These are phyloP conservation scores for Exophiala alcalophila DNA, from an alignment of 2,329 filamentous ascomycete species.

Conservation along the genomic window DNA sequence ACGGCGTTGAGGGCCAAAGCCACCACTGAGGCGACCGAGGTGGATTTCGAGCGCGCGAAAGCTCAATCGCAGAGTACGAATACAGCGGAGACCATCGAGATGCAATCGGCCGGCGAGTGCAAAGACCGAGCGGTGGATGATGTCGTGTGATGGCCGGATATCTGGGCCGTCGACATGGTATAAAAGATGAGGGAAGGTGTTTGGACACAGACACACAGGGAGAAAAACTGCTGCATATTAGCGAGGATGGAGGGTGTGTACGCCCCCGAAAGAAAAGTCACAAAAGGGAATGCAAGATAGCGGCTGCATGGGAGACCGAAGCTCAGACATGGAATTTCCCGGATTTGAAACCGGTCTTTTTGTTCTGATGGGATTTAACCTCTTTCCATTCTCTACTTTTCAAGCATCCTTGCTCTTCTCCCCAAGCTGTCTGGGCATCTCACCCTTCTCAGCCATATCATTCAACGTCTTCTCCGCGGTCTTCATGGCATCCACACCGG, in stretches of 20 bases:
- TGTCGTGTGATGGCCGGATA: slow-evolving; percentile 6
- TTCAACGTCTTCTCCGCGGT: slow-evolving; percentile 33
- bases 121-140: slow-evolving; percentile 9
- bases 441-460: slow-evolving; percentile 32
- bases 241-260: slow-evolving; percentile 8
- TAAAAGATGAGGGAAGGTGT: too few species aligned
- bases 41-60: slow-evolving; percentile 21
- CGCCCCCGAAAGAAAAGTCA: too few species aligned
- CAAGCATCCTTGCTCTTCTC: slow-evolving; percentile 26
- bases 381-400: neutral
- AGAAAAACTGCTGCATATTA: slow-evolving; percentile 18
- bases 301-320: neutral
- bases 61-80: slow-evolving; percentile 18
- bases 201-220: too few species aligned
- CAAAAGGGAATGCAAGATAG: neutral
- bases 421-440: slow-evolving; percentile 27
- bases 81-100: slow-evolving; percentile 7
- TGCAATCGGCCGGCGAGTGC: slow-evolving; percentile 43
- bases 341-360: too few species aligned
- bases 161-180: too few species aligned
- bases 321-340: neutral
- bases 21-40: slow-evolving; percentile 18
- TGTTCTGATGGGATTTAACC: neutral
- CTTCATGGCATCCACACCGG: slow-evolving; percentile 43
- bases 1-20: slow-evolving; percentile 41